A percentile compares a stretch with the other conserved stretches of the same genome.
phyloP scores from a whole-genome alignment of 2,329 filamentous ascomycete genomes.

The Pseudogymnoascus sp. region DNA sequence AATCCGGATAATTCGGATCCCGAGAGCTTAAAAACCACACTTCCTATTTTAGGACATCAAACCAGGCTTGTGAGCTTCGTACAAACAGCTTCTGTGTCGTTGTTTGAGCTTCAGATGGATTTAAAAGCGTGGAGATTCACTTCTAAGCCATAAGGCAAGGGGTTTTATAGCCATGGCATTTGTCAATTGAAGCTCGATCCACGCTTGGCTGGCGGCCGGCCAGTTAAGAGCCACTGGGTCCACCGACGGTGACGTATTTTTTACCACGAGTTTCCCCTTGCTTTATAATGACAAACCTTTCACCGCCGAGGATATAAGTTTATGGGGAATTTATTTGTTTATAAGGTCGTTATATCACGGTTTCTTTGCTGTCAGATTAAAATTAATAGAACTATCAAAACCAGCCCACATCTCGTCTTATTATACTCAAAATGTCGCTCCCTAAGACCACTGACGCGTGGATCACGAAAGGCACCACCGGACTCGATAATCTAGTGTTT shows the following conservation, averaged over 20 bases:
- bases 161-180: neutral
- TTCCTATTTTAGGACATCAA: neutral
- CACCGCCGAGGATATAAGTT: neutral
- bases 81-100: neutral
- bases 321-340: neutral
- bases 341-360: neutral
- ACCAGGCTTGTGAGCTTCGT: neutral
- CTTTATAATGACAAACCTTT: neutral
- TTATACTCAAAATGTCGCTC: constrained; percentile 11
- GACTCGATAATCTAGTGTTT: constrained; percentile 41
- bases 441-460: constrained; percentile 32
- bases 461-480: constrained; percentile 40
- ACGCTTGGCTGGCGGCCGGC: neutral
- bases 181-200: neutral
- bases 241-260: neutral
- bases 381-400: neutral
- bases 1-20: neutral
- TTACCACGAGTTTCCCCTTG: neutral
- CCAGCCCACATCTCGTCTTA: neutral
- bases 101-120: neutral
- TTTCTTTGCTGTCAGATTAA: neutral
- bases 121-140: neutral
- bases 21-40: neutral
- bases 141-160: neutral
- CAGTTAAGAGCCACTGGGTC: neutral